Percentiles rank a stretch among this genome's conserved stretches.
These are phyloP conservation scores for Panaeolus papilionaceus DNA, from an alignment of 768 basidiomycete genomes.

Conservation along the genomic window DNA sequence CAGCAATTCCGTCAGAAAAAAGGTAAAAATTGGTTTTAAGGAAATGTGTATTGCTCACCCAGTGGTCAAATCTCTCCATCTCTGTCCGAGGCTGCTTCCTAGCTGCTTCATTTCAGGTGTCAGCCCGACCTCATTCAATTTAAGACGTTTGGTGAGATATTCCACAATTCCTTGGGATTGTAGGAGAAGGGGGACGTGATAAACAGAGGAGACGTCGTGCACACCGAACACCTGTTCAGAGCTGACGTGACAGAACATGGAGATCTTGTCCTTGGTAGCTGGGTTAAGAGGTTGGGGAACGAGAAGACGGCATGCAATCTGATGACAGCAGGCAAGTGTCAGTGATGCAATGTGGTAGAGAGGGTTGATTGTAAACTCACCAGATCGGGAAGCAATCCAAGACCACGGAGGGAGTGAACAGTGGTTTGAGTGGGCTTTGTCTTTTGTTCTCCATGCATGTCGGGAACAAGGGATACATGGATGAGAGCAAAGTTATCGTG, in stretches of 20 bases:
- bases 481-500: constrained; percentile 96
- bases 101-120: constrained; percentile 59
- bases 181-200: constrained; percentile 94
- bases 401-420: constrained; percentile 89
- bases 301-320: constrained; percentile 94
- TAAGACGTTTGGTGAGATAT: constrained; percentile 84
- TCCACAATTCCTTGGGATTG: constrained; percentile 91
- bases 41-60: constrained; percentile 53
- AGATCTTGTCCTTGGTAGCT: constrained; percentile 93
- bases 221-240: constrained; percentile 92
- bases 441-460: constrained; percentile 99
- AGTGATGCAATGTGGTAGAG: background rate
- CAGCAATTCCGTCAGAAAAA: constrained; percentile 17
- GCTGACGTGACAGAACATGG: constrained; percentile 98
- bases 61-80: constrained; percentile 86
- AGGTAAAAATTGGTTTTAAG: background rate
- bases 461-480: constrained; percentile 97
- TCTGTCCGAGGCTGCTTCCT: constrained; percentile 68
- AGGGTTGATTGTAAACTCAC: constrained; percentile 48
- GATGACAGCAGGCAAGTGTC: background rate
- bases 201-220: constrained; percentile 95
- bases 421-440: constrained; percentile 99
- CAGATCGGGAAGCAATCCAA: constrained; percentile 92
- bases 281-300: constrained; percentile 82
- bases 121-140: constrained; percentile 45